Base-by-base conservation (phyloP, 805 yeast species). In the Spathaspora hagerdaliae region DNA sequence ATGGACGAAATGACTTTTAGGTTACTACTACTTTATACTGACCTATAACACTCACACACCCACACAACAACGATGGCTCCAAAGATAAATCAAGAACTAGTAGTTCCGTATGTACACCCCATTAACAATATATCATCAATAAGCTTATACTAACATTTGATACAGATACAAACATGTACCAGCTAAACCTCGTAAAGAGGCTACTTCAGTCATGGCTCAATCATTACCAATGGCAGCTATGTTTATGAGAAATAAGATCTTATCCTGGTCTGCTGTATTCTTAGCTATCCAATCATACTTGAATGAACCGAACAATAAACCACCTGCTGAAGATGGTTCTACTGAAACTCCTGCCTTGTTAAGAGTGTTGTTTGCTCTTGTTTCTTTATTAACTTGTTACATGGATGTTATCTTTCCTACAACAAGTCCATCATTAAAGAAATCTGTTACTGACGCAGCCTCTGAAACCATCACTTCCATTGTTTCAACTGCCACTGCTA, bases 221-320 rank as follows among this genome's bases (percentile, higher is more conserved):
- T 70, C 83, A 13, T 74, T 81, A 65, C 85, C 86, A 31, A 78
- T 81, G 83, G 82, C 83, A 3, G 85, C 85, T 39, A 79, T 81
- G 81, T 81, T 81, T 62, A 71, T 81, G 77, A 76, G 73, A 54
- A 78, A 78, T 59, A 79, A 76, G 56, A 62, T 79, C 50, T 60
- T 79, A 53, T 69, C 82, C 10, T 78, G 85, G 85, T 64, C 81
- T 19, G 63, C 84, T 3, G 56, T 81, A 24, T 69, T 81, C 47
- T 71, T 78, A 48, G 70, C 81, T 5, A 53, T 78, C 26, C 80
- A 75, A 53, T 50, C 77, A 1, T 78, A 61, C 51, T 65, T 79
- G 56, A 74, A 69, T 47, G 74, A 71, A 45, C 77, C 77, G 7
- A 48, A 54, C 52, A 58, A 63, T 53, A 60, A 59, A 55, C 62